A percentile compares a stretch with the other conserved stretches of the same genome.
These are phyloP conservation scores for Fusarium lyarnte DNA, from an alignment of 2,329 filamentous ascomycete genomes.

Conservation along the genomic window DNA sequence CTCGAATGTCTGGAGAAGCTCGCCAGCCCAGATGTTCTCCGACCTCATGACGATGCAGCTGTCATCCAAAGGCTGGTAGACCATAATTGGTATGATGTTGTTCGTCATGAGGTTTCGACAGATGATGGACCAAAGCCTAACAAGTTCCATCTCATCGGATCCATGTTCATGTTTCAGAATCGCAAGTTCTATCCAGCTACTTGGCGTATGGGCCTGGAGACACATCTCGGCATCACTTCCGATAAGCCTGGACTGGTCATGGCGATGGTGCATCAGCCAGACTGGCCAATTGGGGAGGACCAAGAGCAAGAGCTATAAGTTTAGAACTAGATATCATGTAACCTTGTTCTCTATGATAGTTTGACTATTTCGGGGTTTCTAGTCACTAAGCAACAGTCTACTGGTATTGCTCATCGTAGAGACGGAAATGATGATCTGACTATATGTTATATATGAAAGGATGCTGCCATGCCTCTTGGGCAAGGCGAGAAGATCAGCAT, in stretches of 20 bases:
- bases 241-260: conserved; percentile 19
- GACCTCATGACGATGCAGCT: conserved; percentile 16
- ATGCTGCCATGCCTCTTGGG: too few relatives aligned
- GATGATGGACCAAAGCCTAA: conserved; percentile 12
- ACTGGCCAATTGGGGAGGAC: conserved; percentile 11
- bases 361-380: too few relatives aligned
- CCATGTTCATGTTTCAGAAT: conserved; percentile 25
- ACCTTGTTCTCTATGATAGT: too few relatives aligned
- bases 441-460: too few relatives aligned
- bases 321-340: not conserved
- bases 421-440: too few relatives aligned
- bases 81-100: conserved; percentile 22
- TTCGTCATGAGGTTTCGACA: conserved; percentile 17
- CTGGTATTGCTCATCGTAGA: too few relatives aligned
- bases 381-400: too few relatives aligned
- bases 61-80: conserved; percentile 25
- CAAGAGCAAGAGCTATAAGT: conserved; percentile 1
- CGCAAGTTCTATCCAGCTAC: not conserved
- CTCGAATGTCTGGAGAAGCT: conserved; percentile 2
- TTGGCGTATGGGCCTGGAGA: conserved; percentile 26
- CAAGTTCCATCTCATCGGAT: conserved; percentile 26
- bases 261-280: conserved; percentile 10
- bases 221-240: conserved; percentile 15
- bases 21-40: not conserved
- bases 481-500: too few relatives aligned